Conservation (phyloP, 2,329 filamentous ascomycete species). For the Alternaria brassicae region DNA sequence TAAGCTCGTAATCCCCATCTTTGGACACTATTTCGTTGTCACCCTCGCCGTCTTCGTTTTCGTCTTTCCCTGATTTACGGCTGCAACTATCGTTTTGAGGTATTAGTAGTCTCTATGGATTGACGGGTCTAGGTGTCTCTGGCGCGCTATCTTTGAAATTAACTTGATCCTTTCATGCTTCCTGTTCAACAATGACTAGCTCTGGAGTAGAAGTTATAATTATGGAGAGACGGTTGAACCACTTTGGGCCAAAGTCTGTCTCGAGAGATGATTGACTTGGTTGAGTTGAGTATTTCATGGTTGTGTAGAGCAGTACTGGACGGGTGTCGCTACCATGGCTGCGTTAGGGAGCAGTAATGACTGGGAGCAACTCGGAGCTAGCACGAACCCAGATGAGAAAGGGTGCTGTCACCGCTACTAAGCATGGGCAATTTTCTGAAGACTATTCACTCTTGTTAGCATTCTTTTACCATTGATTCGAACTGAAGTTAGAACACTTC, state of each 20-base stretch:
- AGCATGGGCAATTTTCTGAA: accelerated
- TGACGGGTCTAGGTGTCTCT: neutral
- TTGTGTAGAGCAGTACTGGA: neutral
- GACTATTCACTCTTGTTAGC: neutral
- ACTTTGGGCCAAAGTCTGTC: neutral
- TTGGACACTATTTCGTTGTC: accelerated
- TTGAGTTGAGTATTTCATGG: neutral
- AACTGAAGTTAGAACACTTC: neutral
- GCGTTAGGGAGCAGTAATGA: too few relatives aligned
- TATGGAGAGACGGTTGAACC: neutral
- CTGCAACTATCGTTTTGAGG: accelerated
- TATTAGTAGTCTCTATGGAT: neutral
- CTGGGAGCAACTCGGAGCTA: neutral
- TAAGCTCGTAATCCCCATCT: accelerated
- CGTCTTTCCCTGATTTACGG: neutral
- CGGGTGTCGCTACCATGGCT: neutral
- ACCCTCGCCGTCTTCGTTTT: neutral
- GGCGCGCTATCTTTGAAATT: neutral
- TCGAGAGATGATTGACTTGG: neutral
- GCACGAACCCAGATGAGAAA: neutral
- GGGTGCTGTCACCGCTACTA: neutral
- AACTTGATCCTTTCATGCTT: neutral
- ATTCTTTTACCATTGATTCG: neutral
- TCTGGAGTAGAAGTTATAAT: neutral
- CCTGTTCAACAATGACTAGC: neutral